Base-by-base conservation (phyloP, 768 basidiomycete species). In the Coprinopsis strossmayeri region DNA sequence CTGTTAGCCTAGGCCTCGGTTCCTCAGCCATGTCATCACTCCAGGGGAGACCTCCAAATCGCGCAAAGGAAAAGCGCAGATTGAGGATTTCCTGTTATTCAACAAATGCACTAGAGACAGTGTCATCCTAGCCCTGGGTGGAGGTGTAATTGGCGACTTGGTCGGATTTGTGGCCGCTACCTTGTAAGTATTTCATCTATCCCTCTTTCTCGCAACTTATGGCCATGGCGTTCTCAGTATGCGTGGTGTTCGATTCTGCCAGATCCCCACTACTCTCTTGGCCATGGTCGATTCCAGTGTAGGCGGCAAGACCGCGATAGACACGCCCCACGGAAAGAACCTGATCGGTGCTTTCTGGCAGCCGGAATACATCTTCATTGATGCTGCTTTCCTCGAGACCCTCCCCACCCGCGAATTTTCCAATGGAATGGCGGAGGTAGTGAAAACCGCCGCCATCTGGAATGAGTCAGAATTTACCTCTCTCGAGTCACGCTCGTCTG, bases 381-480 rank as follows among this genome's bases (percentile, higher is more conserved):
- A 99, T 63, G 87, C 90, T 21, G 87, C 94, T 1, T 95, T 96
- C 74, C 79, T 99, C 49, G 91, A 93, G 60, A 93, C 91, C 1
- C 81, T 99, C 1, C 94, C 94, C 0, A 66, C 81, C 26, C 76
- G 95, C 46, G 96, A 98, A 64, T 91, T 98, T 53, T 88, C 91
- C n/a, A 98, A 98, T 59, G 95, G 96, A 30, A 95, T 99, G 87
- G 95, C 96, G 0, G 95, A 99, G 64, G 87, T 97, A 2, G 84
- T 98, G 62, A 99, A 99, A 95, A 99, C 96, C 21, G 95, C 96
- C 3, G 96, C 94, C n/a, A 98, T 98, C 59, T 97, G 95, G 95
- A 82, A 91, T 64, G 93, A 91, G 58, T 66, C 70, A 53, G 91
- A 94, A 59, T 99, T 99, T 59, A 77, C 82, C 28, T 77, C 82